These are phyloP conservation scores for Pseudocercospora pini-densiflorae DNA, from an alignment of 2,329 filamentous ascomycete genomes.

Conservation along the genomic window DNA sequence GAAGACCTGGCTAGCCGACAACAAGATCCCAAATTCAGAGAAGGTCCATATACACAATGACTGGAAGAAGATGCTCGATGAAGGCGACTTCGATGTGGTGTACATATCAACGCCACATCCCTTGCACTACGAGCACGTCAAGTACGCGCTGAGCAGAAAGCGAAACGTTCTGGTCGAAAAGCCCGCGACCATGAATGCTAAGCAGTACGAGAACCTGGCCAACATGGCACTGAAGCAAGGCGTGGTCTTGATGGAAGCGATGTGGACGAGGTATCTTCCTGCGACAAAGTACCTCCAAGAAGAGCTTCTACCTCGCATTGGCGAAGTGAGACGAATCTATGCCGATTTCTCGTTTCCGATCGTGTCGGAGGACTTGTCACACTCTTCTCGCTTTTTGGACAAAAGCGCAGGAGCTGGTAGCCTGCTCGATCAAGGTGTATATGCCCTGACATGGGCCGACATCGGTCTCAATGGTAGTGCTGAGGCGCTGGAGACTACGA, in stretches of 20 bases:
- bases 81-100: conserved; percentile 38
- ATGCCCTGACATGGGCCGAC: conserved; percentile 22
- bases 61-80: conserved; percentile 35
- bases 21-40: conserved; percentile 31
- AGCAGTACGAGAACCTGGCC: conserved; percentile 25
- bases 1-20: conserved; percentile 30
- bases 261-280: conserved; percentile 39
- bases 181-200: conserved; percentile 36
- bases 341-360: conserved; percentile 38
- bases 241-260: conserved; percentile 39
- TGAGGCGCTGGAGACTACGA: conserved; percentile 1
- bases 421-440: conserved; percentile 24
- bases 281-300: conserved; percentile 32
- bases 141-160: conserved; percentile 30
- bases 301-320: conserved; percentile 21
- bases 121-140: conserved; percentile 35
- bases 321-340: conserved; percentile 29
- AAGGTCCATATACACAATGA: conserved; percentile 31
- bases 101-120: conserved; percentile 40
- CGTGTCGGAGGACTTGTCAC: conserved; percentile 29
- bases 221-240: conserved; percentile 18
- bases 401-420: conserved; percentile 19
- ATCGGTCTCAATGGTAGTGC: conserved; percentile 13
- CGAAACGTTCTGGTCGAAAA: conserved; percentile 38
- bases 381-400: conserved; percentile 19